phyloP scores from a whole-genome alignment of 75 land plant genomes.

The Larix kaempferi region DNA sequence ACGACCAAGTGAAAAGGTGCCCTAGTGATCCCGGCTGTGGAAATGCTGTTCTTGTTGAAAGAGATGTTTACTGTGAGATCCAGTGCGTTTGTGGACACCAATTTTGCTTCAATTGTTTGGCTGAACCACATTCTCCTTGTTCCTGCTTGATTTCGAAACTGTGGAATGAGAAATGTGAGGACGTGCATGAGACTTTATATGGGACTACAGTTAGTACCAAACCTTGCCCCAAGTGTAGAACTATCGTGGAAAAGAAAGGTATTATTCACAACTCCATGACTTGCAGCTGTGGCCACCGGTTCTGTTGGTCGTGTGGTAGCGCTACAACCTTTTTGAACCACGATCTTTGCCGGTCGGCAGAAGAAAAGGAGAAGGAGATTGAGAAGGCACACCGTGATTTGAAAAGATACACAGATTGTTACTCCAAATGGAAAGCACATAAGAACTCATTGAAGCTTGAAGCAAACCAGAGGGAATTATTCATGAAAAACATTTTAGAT shows the following conservation, averaged over 20 bases:
- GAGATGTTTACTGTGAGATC: conserved; percentile 63
- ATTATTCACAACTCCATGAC: conserved; percentile 73
- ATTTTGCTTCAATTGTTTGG: conserved; percentile 76
- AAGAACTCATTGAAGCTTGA: conserved; percentile 85
- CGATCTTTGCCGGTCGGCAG: conserved; percentile 80
- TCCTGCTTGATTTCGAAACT: conserved; percentile 78
- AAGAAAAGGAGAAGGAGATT: conserved; percentile 49
- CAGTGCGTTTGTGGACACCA: conserved; percentile 72
- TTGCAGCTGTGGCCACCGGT: conserved; percentile 75
- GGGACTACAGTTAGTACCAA: conserved; percentile 50
- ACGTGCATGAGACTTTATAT: conserved; percentile 59
- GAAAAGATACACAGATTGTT: conserved; percentile 79
- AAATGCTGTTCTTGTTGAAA: conserved; percentile 80
- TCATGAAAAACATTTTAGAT: conserved; percentile 46
- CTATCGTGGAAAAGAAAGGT: conserved; percentile 73
- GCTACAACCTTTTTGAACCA: conserved; percentile 67
- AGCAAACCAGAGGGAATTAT: conserved; percentile 54
- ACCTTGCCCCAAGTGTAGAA: no score
- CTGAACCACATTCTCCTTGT: conserved; percentile 84
- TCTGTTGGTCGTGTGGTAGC: conserved; percentile 93
- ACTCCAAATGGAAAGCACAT: conserved; percentile 83
- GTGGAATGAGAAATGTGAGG: conserved; percentile 76
- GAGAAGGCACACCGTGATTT: conserved; percentile 70
- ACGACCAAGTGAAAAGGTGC: conserved; percentile 88
- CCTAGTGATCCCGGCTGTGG: conserved; percentile 90